phyloP scores from a whole-genome alignment of 1,139 yeast genomes.

The Candida tetrigidarum region DNA sequence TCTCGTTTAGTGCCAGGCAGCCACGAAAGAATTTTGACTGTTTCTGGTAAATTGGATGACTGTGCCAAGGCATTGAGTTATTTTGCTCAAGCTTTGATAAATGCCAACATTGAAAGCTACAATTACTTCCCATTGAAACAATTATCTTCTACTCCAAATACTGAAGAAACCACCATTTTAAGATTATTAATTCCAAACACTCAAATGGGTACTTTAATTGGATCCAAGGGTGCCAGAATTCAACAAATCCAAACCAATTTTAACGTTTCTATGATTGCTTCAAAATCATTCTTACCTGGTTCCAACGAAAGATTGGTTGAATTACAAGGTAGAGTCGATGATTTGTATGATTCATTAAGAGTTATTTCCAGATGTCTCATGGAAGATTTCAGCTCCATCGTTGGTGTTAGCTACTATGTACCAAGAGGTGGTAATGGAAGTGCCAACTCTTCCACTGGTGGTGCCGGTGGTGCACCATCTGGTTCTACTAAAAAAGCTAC shows the following conservation, averaged over 20 bases:
- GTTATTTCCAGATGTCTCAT: constrained; percentile 74
- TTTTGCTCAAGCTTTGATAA: constrained; percentile 67
- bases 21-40: constrained; percentile 82
- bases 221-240: constrained; percentile 81
- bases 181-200: constrained; percentile 81
- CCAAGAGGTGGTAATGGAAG: constrained; percentile 46
- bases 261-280: constrained; percentile 83
- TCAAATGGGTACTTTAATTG: constrained; percentile 91
- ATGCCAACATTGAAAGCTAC: constrained; percentile 45
- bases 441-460: constrained; percentile 8
- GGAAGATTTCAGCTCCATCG: constrained; percentile 70
- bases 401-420: constrained; percentile 66
- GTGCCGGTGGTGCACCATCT: constrained; percentile 11
- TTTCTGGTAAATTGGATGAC: constrained; percentile 77
- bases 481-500: constrained; percentile 17
- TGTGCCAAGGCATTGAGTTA: constrained; percentile 74
- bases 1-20: constrained; percentile 83
- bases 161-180: constrained; percentile 57
- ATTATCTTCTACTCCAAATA: constrained; percentile 52
- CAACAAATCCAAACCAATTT: constrained; percentile 75
- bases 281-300: constrained; percentile 81
- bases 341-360: constrained; percentile 61
- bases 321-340: constrained; percentile 77
- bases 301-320: constrained; percentile 90
- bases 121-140: constrained; percentile 67